A percentile compares a stretch with the other conserved stretches of the same genome.
Evolutionary conservation across 768 basidiomycete species (phyloP).

Genomic region (Peribolospora baueri): DNA sequence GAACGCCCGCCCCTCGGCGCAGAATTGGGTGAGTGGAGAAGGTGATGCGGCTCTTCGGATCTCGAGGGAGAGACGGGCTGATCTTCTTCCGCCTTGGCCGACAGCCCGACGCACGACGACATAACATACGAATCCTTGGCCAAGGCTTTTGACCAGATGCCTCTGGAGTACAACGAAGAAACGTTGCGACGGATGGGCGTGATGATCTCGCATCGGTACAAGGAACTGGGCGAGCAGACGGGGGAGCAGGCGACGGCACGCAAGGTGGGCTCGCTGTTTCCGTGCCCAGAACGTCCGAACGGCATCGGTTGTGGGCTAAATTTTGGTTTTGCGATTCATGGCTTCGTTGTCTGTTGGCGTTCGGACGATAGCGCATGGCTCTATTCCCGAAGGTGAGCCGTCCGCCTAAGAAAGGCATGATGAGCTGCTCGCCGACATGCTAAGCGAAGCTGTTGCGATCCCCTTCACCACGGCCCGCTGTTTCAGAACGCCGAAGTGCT

Average conservation of each 20-base stretch:
- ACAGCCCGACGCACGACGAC: conserved; percentile 20
- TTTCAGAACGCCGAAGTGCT: neutral
- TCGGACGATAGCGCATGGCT: conserved; percentile 43
- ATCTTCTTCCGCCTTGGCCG: too few species aligned
- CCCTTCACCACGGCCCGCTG: neutral
- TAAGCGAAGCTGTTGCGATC: too few species aligned
- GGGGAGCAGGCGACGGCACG: conserved; percentile 52
- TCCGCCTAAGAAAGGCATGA: conserved; percentile 13
- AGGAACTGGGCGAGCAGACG: conserved; percentile 33
- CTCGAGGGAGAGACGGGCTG: too few species aligned
- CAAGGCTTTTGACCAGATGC: conserved; percentile 37
- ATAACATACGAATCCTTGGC: conserved; percentile 77
- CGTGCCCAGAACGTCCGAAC: too few species aligned
- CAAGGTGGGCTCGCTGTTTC: conserved; percentile 3
- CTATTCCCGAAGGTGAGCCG: conserved; percentile 49
- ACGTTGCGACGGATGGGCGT: conserved; percentile 49
- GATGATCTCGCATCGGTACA: conserved; percentile 32
- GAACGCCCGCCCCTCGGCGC: too few species aligned
- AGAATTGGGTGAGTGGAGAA: too few species aligned
- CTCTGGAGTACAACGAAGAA: conserved; percentile 48
- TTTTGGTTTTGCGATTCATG: too few species aligned
- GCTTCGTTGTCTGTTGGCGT: too few species aligned
- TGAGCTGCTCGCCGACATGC: conserved; percentile 14
- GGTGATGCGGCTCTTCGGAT: too few species aligned
- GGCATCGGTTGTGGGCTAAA: too few species aligned